phyloP scores from a whole-genome alignment of 2,329 filamentous ascomycete genomes.

The Ustilaginoidea virens region DNA sequence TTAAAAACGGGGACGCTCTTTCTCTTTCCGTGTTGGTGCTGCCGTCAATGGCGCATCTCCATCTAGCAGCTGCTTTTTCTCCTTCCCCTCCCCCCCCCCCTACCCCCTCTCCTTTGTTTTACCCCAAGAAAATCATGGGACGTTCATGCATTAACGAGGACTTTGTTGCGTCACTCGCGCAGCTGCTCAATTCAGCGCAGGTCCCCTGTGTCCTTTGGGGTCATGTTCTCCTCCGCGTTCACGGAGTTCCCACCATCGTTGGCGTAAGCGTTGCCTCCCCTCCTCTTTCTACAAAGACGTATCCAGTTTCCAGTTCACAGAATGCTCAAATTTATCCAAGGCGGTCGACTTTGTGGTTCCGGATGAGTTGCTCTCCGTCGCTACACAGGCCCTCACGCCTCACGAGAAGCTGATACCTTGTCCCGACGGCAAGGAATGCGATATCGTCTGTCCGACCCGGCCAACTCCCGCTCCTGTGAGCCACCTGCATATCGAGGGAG shows the following conservation, averaged over 20 bases:
- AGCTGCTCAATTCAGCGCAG: not conserved
- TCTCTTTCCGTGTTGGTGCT: too few relatives aligned
- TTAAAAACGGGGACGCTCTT: too few relatives aligned
- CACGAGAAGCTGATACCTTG: not conserved
- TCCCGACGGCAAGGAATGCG: conserved; percentile 1
- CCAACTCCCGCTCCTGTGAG: not conserved
- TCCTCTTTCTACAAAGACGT: not conserved
- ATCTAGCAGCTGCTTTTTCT: too few relatives aligned
- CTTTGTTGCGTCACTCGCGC: conserved; percentile 1
- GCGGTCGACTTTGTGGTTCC: conserved; percentile 1
- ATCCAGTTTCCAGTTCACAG: not conserved
- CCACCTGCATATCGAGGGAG: conserved; percentile 1
- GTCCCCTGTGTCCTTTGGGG: conserved; percentile 1
- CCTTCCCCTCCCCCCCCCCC: too few relatives aligned
- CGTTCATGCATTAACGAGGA: not conserved
- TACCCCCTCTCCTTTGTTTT: too few relatives aligned
- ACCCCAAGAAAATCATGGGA: too few relatives aligned
- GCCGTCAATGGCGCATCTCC: too few relatives aligned
- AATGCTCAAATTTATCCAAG: not conserved
- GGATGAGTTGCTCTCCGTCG: conserved; percentile 1
- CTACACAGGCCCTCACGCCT: not conserved
- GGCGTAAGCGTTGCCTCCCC: not conserved
- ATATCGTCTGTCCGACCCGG: not conserved
- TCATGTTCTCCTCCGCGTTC: conserved; percentile 1
- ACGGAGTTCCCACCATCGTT: conserved; percentile 1